phyloP scores from a whole-genome alignment of 371 early-diverging fungal genomes.

The Saksenaea oblongispora region DNA sequence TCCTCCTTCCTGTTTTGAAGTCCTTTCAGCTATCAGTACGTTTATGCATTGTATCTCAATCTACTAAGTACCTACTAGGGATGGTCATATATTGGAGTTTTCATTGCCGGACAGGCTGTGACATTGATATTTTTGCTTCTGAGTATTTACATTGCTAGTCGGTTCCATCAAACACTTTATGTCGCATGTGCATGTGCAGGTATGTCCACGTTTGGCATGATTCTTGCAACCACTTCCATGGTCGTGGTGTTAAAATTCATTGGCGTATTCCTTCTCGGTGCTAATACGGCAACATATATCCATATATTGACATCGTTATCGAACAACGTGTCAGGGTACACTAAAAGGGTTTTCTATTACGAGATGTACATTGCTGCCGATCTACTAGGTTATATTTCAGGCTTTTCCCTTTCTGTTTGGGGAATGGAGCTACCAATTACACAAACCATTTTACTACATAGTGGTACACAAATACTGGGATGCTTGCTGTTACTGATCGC shows the following conservation, averaged over 20 bases:
- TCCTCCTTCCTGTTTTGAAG: neutral
- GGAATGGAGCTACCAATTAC: too few relatives aligned
- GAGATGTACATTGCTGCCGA: neutral
- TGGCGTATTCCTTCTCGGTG: constrained; percentile 16
- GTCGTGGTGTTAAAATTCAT: constrained; percentile 7
- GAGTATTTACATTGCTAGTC: too few relatives aligned
- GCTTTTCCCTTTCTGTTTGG: too few relatives aligned
- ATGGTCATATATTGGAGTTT: too few relatives aligned
- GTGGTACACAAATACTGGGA: neutral
- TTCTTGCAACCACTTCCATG: constrained; percentile 16
- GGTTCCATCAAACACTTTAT: constrained; percentile 12
- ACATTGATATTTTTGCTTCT: too few relatives aligned
- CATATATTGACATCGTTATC: constrained; percentile 4
- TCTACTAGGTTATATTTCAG: neutral
- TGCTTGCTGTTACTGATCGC: neutral
- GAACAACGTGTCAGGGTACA: neutral
- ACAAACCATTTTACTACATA: too few relatives aligned
- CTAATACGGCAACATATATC: neutral
- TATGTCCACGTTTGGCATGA: constrained; percentile 17
- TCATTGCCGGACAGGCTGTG: too few relatives aligned
- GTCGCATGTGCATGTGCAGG: constrained; percentile 5
- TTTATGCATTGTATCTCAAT: too few relatives aligned
- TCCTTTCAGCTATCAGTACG: neutral
- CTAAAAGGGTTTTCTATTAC: constrained; percentile 1
- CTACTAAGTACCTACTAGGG: too few relatives aligned